Evolutionary conservation across 176 grass and related monocot species (phyloP).

Genomic region (Triticum aestivum): DNA sequence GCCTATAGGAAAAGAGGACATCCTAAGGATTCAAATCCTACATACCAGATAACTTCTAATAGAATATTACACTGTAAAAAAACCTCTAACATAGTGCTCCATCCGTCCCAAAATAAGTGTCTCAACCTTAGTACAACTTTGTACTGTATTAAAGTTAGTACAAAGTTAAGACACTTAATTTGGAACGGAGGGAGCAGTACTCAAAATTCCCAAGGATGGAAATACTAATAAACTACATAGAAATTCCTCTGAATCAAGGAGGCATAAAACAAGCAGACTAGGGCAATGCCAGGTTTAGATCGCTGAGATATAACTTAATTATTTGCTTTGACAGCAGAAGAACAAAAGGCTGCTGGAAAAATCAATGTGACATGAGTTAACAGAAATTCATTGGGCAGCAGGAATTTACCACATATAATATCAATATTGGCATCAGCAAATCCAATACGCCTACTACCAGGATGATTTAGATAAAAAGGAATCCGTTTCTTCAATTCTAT

Average conservation of each 20-base stretch:
- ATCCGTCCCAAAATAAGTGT: no score
- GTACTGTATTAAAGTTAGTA: no score
- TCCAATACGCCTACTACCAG: not conserved
- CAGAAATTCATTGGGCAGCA: not conserved
- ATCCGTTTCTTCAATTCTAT: not conserved
- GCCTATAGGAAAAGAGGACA: not conserved
- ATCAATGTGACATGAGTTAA: not conserved
- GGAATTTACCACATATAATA: not conserved
- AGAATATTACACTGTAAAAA: not conserved
- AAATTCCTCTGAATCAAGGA: not conserved
- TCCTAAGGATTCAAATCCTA: not conserved
- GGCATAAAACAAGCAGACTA: not conserved
- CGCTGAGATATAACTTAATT: not conserved
- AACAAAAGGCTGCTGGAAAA: not conserved
- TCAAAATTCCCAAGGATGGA: not conserved
- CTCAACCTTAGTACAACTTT: no score
- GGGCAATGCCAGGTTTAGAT: not conserved
- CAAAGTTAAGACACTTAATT: no score
- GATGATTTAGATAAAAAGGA: not conserved
- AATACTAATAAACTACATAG: not conserved
- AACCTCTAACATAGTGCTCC: not conserved
- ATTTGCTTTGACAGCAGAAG: not conserved
- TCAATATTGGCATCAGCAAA: slow-evolving; percentile 12
- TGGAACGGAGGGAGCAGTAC: no score
- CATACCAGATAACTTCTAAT: not conserved